These are phyloP conservation scores for Alternaria panax DNA, from an alignment of 2,329 filamentous ascomycete genomes.

Conservation along the genomic window DNA sequence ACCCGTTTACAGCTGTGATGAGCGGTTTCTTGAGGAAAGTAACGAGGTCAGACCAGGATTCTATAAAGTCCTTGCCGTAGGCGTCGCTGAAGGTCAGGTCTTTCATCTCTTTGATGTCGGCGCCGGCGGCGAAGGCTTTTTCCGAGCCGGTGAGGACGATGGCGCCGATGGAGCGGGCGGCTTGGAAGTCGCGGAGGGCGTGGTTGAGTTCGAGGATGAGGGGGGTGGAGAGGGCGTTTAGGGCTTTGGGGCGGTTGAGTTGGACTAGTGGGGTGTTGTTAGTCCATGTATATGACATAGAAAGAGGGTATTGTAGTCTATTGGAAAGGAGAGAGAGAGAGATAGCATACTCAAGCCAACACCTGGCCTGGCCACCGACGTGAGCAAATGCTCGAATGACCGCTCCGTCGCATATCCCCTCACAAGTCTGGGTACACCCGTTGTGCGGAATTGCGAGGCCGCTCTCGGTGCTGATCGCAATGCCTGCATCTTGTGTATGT, in stretches of 20 bases:
- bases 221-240: conserved; percentile 91
- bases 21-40: conserved; percentile 90
- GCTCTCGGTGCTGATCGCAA: conserved; percentile 68
- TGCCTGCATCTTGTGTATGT: conserved; percentile 52
- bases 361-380: conserved; percentile 83
- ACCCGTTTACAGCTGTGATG: conserved; percentile 91
- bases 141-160: conserved; percentile 82
- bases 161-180: conserved; percentile 42
- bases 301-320: no score
- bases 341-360: conserved; percentile 79
- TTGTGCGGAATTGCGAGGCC: conserved; percentile 65
- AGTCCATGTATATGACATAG: no score
- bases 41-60: conserved; percentile 88
- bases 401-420: conserved; percentile 59
- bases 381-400: conserved; percentile 80
- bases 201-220: conserved; percentile 81
- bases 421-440: conserved; percentile 63
- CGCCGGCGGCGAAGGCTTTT: conserved; percentile 80
- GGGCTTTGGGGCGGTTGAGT: conserved; percentile 90
- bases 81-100: conserved; percentile 87
- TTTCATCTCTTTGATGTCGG: conserved; percentile 99
- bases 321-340: no score
- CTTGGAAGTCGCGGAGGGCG: conserved; percentile 47
- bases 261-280: conserved; percentile 70
- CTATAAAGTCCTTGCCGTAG: conserved; percentile 91